Base-by-base conservation (phyloP, 768 basidiomycete species). In the Termitomyces sp. region DNA sequence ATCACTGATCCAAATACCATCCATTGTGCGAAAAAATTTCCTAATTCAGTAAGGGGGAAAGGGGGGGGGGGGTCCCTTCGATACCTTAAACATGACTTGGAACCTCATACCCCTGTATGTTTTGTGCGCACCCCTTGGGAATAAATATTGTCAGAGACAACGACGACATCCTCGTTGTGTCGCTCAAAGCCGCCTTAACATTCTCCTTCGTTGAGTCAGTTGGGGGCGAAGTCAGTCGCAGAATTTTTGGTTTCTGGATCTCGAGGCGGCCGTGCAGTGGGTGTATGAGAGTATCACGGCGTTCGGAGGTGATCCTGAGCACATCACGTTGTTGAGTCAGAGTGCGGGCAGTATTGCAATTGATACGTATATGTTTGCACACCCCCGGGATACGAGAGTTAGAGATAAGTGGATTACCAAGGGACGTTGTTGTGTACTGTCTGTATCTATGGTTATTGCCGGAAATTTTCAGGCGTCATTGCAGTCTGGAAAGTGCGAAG, bases 271-370 rank as follows among this genome's bases (percentile, higher is more conserved):
- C 5, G 69, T 80, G 1, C 58, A 77, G 58, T 80, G 79, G 80
- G 73, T 81, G 10, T 71, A 76, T 40, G 68, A 72, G 27, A 78
- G 81, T 59, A 81, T 81, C 51, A 72, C 68, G 7, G 68, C 64
- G 5, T 82, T 80, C 53, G 74, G 74, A n/a, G 74, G 74, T 27
- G 74, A 75, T 59, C 72, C 71, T 5, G 62, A 74, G 20, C 68
- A 79, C 51, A 69, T 76, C 50, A 67, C 64, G 6, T 30, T 76
- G 10, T 72, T 70, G 30, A 73, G 74, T 9, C 69, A 74, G 47
- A 74, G 72, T 56, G 73, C 74, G 1, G 74, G 71, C n/a, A 68
- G 66, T 34, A 59, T 55, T 5, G 65, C 71, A 1, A 63, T 63
- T 9, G 72, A 73, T 60, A 65, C 65, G 0, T 76, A 72, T 56